Percentiles rank a stretch among this genome's conserved stretches.
Evolutionary conservation across 345 rosid species (phyloP).

Genomic region (Geranium brycei): DNA sequence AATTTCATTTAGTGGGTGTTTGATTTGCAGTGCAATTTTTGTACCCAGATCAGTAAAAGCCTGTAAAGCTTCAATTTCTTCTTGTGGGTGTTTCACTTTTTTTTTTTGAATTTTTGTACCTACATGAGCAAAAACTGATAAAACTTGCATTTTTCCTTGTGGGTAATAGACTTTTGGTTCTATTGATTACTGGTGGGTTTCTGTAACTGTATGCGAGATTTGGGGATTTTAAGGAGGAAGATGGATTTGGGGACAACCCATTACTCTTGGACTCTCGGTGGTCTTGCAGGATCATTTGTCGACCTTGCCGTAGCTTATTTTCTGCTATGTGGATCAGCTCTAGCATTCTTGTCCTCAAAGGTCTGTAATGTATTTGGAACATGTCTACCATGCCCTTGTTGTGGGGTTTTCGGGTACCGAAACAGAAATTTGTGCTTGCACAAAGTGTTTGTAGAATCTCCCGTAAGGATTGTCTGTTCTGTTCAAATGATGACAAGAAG

Average conservation of each 20-base stretch:
- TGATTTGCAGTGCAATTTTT: neutral
- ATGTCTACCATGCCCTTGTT: conserved; percentile 47
- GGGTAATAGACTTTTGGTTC: no score
- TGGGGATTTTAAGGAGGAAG: conserved; percentile 8
- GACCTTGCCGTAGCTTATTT: conserved; percentile 50
- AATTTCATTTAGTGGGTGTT: no score
- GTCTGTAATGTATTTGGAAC: conserved; percentile 31
- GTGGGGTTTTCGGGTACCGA: conserved; percentile 36
- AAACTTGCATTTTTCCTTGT: no score
- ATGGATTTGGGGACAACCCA: conserved; percentile 7
- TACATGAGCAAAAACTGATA: no score
- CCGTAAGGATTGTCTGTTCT: conserved; percentile 31
- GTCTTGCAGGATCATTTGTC: conserved; percentile 44
- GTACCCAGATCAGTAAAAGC: no score
- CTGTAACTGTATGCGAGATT: neutral
- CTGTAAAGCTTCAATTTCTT: no score
- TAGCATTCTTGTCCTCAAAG: conserved; percentile 34
- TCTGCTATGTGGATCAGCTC: conserved; percentile 46
- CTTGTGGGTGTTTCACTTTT: no score
- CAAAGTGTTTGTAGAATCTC: conserved; percentile 38
- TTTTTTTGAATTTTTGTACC: no score
- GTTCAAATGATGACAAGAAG: conserved; percentile 33
- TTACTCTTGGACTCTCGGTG: conserved; percentile 34
- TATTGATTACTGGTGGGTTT: neutral
- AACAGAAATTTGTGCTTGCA: conserved; percentile 32